These are phyloP conservation scores for Xylaria sp. DNA, from an alignment of 2,329 filamentous ascomycete genomes.

Conservation along the genomic window DNA sequence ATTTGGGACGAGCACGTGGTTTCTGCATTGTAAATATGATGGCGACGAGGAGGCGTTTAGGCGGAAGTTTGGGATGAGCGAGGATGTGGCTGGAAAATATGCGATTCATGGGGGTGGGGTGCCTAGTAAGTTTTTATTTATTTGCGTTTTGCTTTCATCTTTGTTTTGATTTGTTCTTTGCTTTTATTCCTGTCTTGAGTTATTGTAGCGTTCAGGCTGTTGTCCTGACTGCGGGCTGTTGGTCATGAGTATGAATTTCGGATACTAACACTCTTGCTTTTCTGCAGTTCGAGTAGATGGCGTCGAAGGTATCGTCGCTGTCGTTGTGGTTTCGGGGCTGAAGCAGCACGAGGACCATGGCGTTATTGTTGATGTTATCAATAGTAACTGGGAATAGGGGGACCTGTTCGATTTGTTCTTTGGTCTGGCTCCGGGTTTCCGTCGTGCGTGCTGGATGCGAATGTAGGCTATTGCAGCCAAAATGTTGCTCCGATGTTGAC, in stretches of 20 bases:
- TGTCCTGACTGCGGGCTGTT: no score
- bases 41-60: background rate
- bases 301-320: background rate
- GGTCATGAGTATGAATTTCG: background rate
- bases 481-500: no score
- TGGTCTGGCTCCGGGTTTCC: background rate
- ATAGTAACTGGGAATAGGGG: background rate
- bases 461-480: no score
- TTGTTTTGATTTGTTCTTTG: background rate
- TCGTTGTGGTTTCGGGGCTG: background rate
- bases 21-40: background rate
- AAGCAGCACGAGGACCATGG: background rate
- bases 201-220: no score
- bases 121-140: background rate
- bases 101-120: background rate
- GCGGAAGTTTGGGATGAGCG: background rate
- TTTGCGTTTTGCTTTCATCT: background rate
- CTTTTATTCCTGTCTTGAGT: no score
- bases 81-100: background rate
- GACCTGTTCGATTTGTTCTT: background rate
- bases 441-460: no score
- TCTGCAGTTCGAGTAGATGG: background rate
- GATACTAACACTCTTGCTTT: background rate
- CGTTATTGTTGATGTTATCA: background rate
- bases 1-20: background rate